A percentile compares a stretch with the other conserved stretches of the same genome.
Conservation (phyloP, 2,329 filamentous ascomycete genomes). For the Dothideomycetes sp. region DNA sequence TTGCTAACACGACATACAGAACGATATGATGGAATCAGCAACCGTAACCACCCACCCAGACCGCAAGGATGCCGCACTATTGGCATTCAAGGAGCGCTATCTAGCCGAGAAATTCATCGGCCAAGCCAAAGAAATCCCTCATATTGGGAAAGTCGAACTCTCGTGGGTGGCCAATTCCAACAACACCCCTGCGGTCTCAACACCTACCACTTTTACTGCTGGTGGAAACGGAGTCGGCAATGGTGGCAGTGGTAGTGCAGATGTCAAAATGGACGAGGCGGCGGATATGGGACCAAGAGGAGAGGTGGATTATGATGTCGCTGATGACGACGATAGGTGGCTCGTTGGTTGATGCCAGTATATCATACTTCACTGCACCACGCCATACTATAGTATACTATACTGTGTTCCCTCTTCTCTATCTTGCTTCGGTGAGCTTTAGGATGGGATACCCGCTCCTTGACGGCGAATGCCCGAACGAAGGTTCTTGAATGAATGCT, state of each 20-base stretch:
- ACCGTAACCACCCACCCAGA: slow-evolving; percentile 27
- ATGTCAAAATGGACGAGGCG: slow-evolving; percentile 7
- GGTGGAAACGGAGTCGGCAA: background rate
- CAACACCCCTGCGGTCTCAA: slow-evolving; percentile 11
- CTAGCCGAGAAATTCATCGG: slow-evolving; percentile 50
- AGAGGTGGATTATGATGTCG: slow-evolving; percentile 41
- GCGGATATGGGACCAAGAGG: slow-evolving; percentile 4
- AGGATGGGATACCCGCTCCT: no score
- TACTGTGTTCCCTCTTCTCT: no score
- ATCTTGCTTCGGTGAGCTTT: no score
- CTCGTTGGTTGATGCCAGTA: no score
- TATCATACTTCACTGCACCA: no score
- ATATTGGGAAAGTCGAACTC: slow-evolving; percentile 53
- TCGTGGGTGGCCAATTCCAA: slow-evolving; percentile 45
- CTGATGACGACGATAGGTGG: slow-evolving; percentile 37
- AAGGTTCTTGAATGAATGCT: no score
- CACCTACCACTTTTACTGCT: slow-evolving; percentile 9
- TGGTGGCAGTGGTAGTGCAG: no score
- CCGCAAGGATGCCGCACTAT: slow-evolving; percentile 25
- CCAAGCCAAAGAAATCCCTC: slow-evolving; percentile 40
- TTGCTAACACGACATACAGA: slow-evolving; percentile 10
- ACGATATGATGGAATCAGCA: slow-evolving; percentile 22
- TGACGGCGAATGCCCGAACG: no score
- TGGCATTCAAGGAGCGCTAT: slow-evolving; percentile 34
- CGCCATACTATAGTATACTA: no score